Percentiles rank a stretch among this genome's conserved stretches.
phyloP scores from a whole-genome alignment of 2,329 filamentous ascomycete genomes.

The Xylariomycetidae sp. region DNA sequence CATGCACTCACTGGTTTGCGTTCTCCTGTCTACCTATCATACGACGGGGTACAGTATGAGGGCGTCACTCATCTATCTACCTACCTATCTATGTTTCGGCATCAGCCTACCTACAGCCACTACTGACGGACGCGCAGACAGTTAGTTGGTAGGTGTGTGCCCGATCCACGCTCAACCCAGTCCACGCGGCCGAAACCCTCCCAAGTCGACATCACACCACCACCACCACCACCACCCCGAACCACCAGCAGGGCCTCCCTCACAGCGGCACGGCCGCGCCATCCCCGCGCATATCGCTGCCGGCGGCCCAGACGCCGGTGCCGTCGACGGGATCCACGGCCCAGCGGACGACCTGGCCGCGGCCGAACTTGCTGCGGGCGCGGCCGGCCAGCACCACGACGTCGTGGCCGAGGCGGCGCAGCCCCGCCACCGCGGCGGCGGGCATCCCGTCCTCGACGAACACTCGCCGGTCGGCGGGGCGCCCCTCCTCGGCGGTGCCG shows the following conservation, averaged over 20 bases:
- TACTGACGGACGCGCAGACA: too few relatives aligned
- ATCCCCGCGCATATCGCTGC: constrained; percentile 83
- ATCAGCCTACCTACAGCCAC: too few relatives aligned
- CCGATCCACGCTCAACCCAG: too few relatives aligned
- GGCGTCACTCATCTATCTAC: too few relatives aligned
- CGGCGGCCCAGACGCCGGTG: constrained; percentile 73
- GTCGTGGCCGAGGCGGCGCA: constrained; percentile 66
- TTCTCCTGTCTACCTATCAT: too few relatives aligned
- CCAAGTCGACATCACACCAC: too few relatives aligned
- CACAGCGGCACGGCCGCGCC: constrained; percentile 57
- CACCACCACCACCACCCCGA: not conserved
- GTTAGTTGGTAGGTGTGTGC: too few relatives aligned
- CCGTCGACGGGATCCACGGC: constrained; percentile 65
- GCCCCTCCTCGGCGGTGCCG: constrained; percentile 54
- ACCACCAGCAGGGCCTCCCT: constrained; percentile 1
- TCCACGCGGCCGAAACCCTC: too few relatives aligned
- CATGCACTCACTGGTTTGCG: too few relatives aligned
- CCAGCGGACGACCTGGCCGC: constrained; percentile 79
- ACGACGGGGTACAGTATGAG: too few relatives aligned
- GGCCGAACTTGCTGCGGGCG: constrained; percentile 66
- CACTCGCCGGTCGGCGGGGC: constrained; percentile 50
- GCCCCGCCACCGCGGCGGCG: constrained; percentile 57
- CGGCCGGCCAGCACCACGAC: constrained; percentile 63
- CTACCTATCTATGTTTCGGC: too few relatives aligned
- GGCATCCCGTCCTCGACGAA: constrained; percentile 79